These are phyloP conservation scores for Trichoderma afroharzianum DNA, from an alignment of 2,329 filamentous ascomycete species.

Conservation along the genomic window DNA sequence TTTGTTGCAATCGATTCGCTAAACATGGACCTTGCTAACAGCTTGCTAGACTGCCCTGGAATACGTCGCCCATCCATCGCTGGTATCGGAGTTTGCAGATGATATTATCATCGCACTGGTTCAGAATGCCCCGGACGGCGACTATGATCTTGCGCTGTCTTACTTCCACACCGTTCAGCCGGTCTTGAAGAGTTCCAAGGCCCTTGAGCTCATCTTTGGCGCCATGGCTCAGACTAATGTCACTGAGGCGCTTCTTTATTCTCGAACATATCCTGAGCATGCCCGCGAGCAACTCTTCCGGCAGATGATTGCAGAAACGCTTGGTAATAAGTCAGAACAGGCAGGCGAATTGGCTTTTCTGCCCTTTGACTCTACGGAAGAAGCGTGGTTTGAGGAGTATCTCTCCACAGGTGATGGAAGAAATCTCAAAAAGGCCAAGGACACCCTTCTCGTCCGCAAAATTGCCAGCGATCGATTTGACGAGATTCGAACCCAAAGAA, in stretches of 20 bases:
- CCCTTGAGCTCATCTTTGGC: slow-evolving; percentile 64
- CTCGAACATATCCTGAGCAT: slow-evolving; percentile 59
- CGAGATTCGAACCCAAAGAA: slow-evolving; percentile 43
- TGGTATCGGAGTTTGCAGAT: slow-evolving; percentile 77
- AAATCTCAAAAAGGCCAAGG: slow-evolving; percentile 61
- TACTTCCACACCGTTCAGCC: slow-evolving; percentile 77
- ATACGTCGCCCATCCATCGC: slow-evolving; percentile 72
- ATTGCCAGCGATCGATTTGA: slow-evolving; percentile 62
- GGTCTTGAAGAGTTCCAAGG: slow-evolving; percentile 59
- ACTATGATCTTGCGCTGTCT: slow-evolving; percentile 65
- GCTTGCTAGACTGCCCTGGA: slow-evolving; percentile 59
- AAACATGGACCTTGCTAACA: not conserved
- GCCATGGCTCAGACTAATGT: slow-evolving; percentile 65
- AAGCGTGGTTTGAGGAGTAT: slow-evolving; percentile 69
- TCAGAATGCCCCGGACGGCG: slow-evolving; percentile 53
- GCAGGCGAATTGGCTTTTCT: slow-evolving; percentile 69
- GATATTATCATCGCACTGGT: slow-evolving; percentile 72
- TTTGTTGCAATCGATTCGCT: slow-evolving; percentile 28
- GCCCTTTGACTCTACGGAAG: slow-evolving; percentile 68
- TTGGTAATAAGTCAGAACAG: slow-evolving; percentile 43
- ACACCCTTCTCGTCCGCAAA: slow-evolving; percentile 70
- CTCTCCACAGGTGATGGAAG: slow-evolving; percentile 63
- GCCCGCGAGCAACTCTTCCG: slow-evolving; percentile 64
- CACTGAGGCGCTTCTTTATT: slow-evolving; percentile 70
- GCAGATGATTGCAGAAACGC: slow-evolving; percentile 57